phyloP scores from a whole-genome alignment of 176 grass and related monocot genomes.

The Phyllostachys edulis region DNA sequence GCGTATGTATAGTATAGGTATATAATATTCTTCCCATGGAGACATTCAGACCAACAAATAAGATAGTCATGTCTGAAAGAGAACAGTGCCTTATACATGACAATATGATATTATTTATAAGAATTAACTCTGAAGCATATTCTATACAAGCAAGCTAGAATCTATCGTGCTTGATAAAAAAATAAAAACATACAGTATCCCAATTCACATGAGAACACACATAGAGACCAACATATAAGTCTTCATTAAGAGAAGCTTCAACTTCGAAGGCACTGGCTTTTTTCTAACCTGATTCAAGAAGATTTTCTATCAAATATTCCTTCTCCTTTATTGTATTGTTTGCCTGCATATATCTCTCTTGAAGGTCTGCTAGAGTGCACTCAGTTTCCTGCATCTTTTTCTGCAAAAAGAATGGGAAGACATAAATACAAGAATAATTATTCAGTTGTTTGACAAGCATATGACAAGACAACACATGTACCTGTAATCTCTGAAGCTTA shows the following conservation, averaged over 20 bases:
- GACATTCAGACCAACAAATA: too few species aligned
- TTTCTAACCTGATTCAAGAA: slow-evolving; percentile 69
- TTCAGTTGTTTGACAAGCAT: neutral
- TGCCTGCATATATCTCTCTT: slow-evolving; percentile 63
- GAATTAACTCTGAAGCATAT: neutral
- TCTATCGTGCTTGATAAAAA: slow-evolving; percentile 8
- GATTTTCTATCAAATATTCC: slow-evolving; percentile 72
- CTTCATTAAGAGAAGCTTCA: slow-evolving; percentile 7
- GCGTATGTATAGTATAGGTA: neutral
- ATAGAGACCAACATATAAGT: slow-evolving; percentile 1
- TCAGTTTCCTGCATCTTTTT: slow-evolving; percentile 66
- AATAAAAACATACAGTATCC: too few species aligned
- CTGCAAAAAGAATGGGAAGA: slow-evolving; percentile 41
- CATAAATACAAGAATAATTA: neutral
- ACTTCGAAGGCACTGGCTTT: neutral
- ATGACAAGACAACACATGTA: slow-evolving; percentile 16
- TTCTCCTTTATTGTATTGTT: slow-evolving; percentile 71
- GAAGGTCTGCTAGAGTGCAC: slow-evolving; percentile 40
- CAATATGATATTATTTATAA: neutral
- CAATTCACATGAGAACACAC: too few species aligned
- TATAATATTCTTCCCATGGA: neutral
- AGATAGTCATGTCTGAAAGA: too few species aligned
- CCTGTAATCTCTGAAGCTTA: slow-evolving; percentile 55
- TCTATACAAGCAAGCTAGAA: neutral
- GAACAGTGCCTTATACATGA: neutral